Base-by-base conservation (phyloP, 2,329 filamentous ascomycete species). In the Penicillium sp. region DNA sequence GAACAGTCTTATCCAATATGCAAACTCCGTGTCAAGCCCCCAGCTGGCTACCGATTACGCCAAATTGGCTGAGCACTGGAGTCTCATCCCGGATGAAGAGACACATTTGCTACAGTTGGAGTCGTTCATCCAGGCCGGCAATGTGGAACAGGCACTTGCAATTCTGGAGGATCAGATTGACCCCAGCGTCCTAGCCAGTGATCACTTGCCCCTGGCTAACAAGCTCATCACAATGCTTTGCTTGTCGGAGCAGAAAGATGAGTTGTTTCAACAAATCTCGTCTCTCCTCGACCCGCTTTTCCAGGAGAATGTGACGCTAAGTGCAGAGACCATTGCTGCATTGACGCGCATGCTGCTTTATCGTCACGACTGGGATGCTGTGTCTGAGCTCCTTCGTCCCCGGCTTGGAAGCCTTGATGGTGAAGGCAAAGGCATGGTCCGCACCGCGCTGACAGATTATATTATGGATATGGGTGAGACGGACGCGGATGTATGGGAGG, bases 301-400 rank as follows among this genome's bases (percentile, higher is more conserved):
- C 57, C 85, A 92, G 67, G 85, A 87, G 11, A 82, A 87, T 54
- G 84, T 86, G 8, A 83, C 82, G 1, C 81, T 97, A 14, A 88
- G 90, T 35, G 85, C 92, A 0, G 82, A 87, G 44, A 96, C 92
- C 0, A 85, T 95, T 1, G 85, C 88, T 7, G 83, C 85, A 0
- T 80, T 97, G n/a, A 89, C 88, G 58, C 80, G 88, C 45, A 80
- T 89, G 43, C 89, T 96, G 64, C 81, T 97, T 11, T 83, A 85
- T 59, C 86, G 89, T 42, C 89, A 91, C 67, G 90, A 96, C 69
- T 82, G 87, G 44, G 86, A 88, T 62, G 92, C 96, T 60, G 87
- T 92, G 4, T 88, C 92, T 60, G 91, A 96, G 69, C 83, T 96
- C 0, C 83, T 98, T 16, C 91, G 92, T 25, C 89, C 90, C 46